phyloP scores from a whole-genome alignment of 2,329 filamentous ascomycete genomes.

The Penicillium brasilianum region DNA sequence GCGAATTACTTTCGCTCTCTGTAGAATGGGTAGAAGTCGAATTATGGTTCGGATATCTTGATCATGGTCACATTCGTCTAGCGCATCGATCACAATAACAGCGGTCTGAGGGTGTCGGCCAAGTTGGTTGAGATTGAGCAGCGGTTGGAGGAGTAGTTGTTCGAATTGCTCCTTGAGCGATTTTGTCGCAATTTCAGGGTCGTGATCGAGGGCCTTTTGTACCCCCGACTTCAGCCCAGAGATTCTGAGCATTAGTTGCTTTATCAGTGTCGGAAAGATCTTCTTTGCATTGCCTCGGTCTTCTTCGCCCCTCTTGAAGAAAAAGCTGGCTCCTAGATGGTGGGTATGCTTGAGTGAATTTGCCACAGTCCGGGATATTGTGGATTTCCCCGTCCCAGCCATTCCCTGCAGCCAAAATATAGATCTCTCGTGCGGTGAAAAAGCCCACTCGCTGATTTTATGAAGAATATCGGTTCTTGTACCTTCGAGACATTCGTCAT shows the following conservation, averaged over 20 bases:
- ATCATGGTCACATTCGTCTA: not conserved
- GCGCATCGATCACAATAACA: slow-evolving; percentile 29
- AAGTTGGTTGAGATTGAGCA: slow-evolving; percentile 19
- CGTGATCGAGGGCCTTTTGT: slow-evolving; percentile 26
- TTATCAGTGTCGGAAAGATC: slow-evolving; percentile 47
- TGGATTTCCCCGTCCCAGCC: slow-evolving; percentile 1
- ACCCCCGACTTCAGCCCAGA: slow-evolving; percentile 34
- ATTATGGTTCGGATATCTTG: slow-evolving; percentile 27
- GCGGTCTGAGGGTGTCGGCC: slow-evolving; percentile 6
- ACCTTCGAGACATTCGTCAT: no score
- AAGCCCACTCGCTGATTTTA: not conserved
- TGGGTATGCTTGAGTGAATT: not conserved
- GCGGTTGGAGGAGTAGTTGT: slow-evolving; percentile 33
- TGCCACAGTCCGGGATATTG: not conserved
- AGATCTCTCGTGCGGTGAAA: not conserved
- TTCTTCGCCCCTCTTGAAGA: not conserved
- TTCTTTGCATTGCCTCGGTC: slow-evolving; percentile 42
- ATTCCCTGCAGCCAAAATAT: slow-evolving; percentile 1
- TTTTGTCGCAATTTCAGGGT: slow-evolving; percentile 33
- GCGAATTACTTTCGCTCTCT: slow-evolving; percentile 12
- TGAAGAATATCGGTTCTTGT: not conserved
- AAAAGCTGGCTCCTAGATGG: not conserved
- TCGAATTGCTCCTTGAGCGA: slow-evolving; percentile 36
- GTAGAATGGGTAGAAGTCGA: slow-evolving; percentile 21
- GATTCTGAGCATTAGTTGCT: slow-evolving; percentile 36